Base-by-base conservation (phyloP, 345 rosid genomes). In the Schrenkiella parvula region DNA sequence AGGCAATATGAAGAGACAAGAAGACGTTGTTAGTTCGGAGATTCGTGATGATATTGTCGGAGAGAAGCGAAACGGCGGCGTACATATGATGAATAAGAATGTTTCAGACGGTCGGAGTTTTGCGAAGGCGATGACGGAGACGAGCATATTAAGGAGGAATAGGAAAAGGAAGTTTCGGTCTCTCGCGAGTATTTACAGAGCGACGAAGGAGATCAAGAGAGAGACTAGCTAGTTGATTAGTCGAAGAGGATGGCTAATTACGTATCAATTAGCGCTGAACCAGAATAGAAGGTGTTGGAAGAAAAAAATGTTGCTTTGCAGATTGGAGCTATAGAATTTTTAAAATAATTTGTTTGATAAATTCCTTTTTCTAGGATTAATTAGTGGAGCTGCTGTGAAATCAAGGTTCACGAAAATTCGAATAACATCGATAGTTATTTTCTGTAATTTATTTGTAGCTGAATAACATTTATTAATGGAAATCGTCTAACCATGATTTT, bases 141-240 rank as follows among this genome's bases (percentile, higher is more conserved):
- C 51, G 52, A 65, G 38, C 17, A 42, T 15, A 8, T 15, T 28
- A 3, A 64, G 21, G 47, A 48, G 18, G 13, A 32, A 12, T 6
- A 68, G 60, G 64, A 67, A 74, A n/a, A 15, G 48, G 13, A 60
- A 75, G 69, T 28, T 58, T 67, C 62, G 78, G 17, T 74, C 78
- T 67, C 68, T 74, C 2, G 55, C 53, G 47, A 67, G 46, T 22
- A 68, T 74, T 31, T 74, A 74, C 62, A 39, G 3, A 32, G 68
- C 68, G 21, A 74, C 78, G 3, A 52, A 67, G 63, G 62, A 68
- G 46, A 60, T 66, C 38, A 59, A n/a, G 54, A 43, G 2, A 7
- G 38, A 15, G n/a, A n/a, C n/a, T n/a, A n/a, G n/a, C 35, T 69
- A 51, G 69, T 72, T 38, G 72, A 58, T 50, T 57, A 25, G 57